phyloP scores from a whole-genome alignment of 2,329 filamentous ascomycete species.

The Fusarium sp. region DNA sequence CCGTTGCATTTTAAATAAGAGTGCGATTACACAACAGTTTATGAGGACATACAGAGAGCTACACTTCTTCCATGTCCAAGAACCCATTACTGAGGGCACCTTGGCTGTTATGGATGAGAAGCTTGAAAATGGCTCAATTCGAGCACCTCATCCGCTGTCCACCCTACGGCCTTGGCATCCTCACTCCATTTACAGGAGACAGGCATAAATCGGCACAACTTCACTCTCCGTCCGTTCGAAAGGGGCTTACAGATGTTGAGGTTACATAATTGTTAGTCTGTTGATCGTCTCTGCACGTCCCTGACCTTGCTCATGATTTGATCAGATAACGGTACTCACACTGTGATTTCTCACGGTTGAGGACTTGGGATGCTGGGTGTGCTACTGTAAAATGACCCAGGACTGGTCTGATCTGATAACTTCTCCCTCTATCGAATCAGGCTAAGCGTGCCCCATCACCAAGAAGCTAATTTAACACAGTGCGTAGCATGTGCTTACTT shows the following conservation, averaged over 20 bases:
- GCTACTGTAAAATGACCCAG: slow-evolving; percentile 15
- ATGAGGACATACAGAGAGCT: too few species aligned
- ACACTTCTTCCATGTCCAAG: neutral
- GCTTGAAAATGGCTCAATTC: neutral
- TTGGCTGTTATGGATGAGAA: too few species aligned
- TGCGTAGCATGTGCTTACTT: neutral
- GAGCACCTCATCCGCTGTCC: too few species aligned
- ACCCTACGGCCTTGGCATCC: too few species aligned
- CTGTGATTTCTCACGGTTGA: slow-evolving; percentile 7
- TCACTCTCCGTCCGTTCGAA: neutral
- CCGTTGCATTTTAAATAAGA: too few species aligned
- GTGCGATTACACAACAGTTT: too few species aligned
- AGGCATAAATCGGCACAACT: too few species aligned
- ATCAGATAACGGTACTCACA: slow-evolving; percentile 39
- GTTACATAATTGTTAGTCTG: neutral
- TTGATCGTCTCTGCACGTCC: slow-evolving; percentile 3
- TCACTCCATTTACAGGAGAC: too few species aligned
- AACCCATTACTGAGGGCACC: neutral
- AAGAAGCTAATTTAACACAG: neutral
- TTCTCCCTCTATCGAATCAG: neutral
- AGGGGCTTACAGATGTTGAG: neutral
- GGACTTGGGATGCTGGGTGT: neutral
- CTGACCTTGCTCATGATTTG: slow-evolving; percentile 4
- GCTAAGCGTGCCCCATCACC: neutral
- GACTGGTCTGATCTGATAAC: slow-evolving; percentile 20